Evolutionary conservation across 2,329 filamentous ascomycete genomes (phyloP), one percentile per base, ranked within the genome.

Genomic region (Paraphoma chrysanthemicola): DNA sequence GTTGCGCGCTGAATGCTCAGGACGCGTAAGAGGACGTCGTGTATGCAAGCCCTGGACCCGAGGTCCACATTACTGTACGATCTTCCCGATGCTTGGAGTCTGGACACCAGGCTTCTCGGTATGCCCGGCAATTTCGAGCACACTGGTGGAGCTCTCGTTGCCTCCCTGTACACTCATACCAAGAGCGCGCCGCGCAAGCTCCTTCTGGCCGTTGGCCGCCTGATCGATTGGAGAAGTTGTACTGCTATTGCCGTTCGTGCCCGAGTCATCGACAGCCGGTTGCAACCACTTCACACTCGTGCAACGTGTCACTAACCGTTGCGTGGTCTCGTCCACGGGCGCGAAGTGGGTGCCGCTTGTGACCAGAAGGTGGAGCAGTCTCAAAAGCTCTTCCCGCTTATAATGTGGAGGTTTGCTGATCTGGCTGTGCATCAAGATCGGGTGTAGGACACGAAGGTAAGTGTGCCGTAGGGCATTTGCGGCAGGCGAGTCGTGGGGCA

Each of bases 361-460:
- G 42, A 70, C 59, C 2, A 98, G 83, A 12, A 96, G 86, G 49
- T 83, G 84, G 14, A 99, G 82, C 23, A 97, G 84, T 59, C 87
- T 89, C 39, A 90, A 80, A 41, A 99, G 86, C 73, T 98, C 94
- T 42, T 93, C 87, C 30, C 88, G 87, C 76, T 98, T 99, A 82
- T 99, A 98, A 73, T 97, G 88, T 1, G 92, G 92, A 2, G 93
- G 89, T 51, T 91, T 85, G 69, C 87, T 90, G 43, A 99, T 86
- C 75, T 98, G 95, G 1, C 94, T 97, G 73, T 99, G 92, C 38
- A 91, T 90, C 18, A 99, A 83, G 23, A 99, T 83, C 0, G 95
- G 95, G 71, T 96, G 93, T 11, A 99, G 81, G 4, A 99, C 95
- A 31, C 95, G 89, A 6, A 99, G 84, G 73, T 99, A 99, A 4